Percentiles rank a stretch among this genome's conserved stretches.
Conservation (phyloP, 225 moss, liverwort and hornwort species). For the Physcomitrium patens region DNA sequence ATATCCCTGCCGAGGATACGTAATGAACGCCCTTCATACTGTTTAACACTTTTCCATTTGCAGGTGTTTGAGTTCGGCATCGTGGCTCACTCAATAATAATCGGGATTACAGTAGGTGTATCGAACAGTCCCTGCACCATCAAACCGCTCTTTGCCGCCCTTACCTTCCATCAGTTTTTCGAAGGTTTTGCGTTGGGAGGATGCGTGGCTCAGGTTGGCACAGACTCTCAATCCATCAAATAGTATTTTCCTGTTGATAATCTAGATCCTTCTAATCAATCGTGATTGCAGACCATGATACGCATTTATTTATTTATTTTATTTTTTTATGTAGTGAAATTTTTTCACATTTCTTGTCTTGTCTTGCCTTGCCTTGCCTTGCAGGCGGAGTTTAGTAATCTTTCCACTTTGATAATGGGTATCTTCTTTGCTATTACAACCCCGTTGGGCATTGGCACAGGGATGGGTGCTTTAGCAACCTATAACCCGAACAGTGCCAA, state of each 20-base stretch:
- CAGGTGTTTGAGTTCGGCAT: slow-evolving; percentile 95
- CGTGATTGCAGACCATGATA: too few species aligned
- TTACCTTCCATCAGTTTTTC: slow-evolving; percentile 93
- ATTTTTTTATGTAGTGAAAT: too few species aligned
- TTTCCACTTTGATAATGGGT: slow-evolving; percentile 51
- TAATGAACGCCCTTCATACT: too few species aligned
- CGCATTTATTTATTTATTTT: too few species aligned
- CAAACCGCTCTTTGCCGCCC: slow-evolving; percentile 79
- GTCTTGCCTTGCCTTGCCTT: neutral
- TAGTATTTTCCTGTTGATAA: too few species aligned
- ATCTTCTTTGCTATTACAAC: slow-evolving; percentile 73
- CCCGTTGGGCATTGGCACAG: slow-evolving; percentile 63
- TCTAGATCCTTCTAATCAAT: too few species aligned
- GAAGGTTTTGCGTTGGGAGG: slow-evolving; percentile 97
- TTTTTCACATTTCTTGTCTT: too few species aligned
- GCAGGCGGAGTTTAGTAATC: slow-evolving; percentile 62
- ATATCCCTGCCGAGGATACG: too few species aligned
- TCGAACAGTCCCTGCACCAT: slow-evolving; percentile 83
- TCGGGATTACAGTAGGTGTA: slow-evolving; percentile 84
- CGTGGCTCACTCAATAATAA: slow-evolving; percentile 86
- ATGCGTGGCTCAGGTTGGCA: slow-evolving; percentile 47
- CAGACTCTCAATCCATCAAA: too few species aligned
- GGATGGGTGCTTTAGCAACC: slow-evolving; percentile 54
- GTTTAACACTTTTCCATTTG: too few species aligned
- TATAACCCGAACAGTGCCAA: slow-evolving; percentile 64